Base-by-base conservation (phyloP, 352 stramenopile genomes). In the Phytophthora kernoviae region DNA sequence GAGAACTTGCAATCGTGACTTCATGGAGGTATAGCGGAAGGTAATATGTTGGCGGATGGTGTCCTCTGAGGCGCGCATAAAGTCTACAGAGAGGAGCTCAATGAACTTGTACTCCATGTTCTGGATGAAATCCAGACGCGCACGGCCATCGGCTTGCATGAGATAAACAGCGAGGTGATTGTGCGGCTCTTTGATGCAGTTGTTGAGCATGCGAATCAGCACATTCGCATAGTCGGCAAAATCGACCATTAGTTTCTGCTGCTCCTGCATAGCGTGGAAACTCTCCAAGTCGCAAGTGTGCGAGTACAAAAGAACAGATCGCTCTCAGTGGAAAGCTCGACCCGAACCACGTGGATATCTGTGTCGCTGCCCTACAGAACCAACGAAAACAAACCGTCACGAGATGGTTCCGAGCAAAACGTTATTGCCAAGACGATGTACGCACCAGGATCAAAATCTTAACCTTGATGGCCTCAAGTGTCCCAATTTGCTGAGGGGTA, bases 81-180 rank as follows among this genome's bases (percentile, higher is more conserved):
- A 98, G 43, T 96, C 83, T 15, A 96, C 84, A 0, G 86, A 97
- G 12, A 98, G 81, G 9, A 98, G 70, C 75, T 98, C 94, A 27
- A 98, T 90, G 65, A 98, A 98, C 54, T 98, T 98, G 85, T 98
- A 98, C 75, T 98, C 90, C 93, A 98, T 97, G 62, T 98, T 98
- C 73, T 97, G 90, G 58, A 98, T 98, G 57, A 98, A 97, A 54
- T 98, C 93, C 9, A 98, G 75, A 1, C 93, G 81, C 15, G 90
- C 90, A 44, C 89, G 87, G n/a, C 88, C 86, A 46, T 98, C 93
- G 1, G 84, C 81, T 49, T 97, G 84, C 87, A 98, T 97, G 22
- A 98, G 71, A 56, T 98, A 98, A 15, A 98, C 90, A 21, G 92
- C 91, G 40, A 98, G 66, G 61, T 98, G 90, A 64, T 91, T 97